Evolutionary conservation across 1,284 basidiomycete genomes (phyloP), one percentile per base, ranked within the genome.

Genomic region (Chalciporus sp.): DNA sequence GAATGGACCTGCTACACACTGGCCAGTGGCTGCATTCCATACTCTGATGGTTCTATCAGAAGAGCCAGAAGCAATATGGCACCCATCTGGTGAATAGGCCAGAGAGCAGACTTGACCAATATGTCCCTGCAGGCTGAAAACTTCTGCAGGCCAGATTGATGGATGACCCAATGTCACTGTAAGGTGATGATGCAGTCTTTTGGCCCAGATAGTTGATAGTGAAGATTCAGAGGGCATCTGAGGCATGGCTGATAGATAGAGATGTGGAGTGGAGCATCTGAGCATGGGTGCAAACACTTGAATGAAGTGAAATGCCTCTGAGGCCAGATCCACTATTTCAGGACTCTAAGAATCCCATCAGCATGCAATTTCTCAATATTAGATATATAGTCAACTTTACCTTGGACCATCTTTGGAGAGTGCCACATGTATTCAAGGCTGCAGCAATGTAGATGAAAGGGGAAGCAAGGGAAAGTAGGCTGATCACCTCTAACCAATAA

Each of bases 391-490:
- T n/a, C n/a, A n/a, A n/a, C n/a, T n/a, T n/a, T n/a, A n/a, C 67
- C 62, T 67, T 58, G 42, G 62, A 52, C 62, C 62, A 63, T 27
- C 26, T 4, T 31, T 37, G 42, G 4, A 63, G 6, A 4, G 37
- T 52, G 6, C 9, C 47, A 7, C 64, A 66, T 8, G 49, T 20
- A 14, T 23, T 10, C 4, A 58, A 31, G 26, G 62, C 60, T 53
- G 50, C 40, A 3, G 58, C 42, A 7, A 31, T 62, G 7, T 17
- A 48, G 28, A 50, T 52, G 1, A 41, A 11, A 19, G 43, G 39
- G 4, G 43, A 20, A n/a, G n/a, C n/a, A n/a, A n/a, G n/a, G n/a
- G n/a, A n/a, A n/a, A n/a, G n/a, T n/a, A n/a, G n/a, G n/a, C 48
- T 46, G 7, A 52, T 48, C n/a, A 29, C 44, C 23, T 57, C 40